These are phyloP conservation scores for Schwanniomyces pseudopolymorphus DNA, from an alignment of 805 yeast genomes.

Conservation along the genomic window DNA sequence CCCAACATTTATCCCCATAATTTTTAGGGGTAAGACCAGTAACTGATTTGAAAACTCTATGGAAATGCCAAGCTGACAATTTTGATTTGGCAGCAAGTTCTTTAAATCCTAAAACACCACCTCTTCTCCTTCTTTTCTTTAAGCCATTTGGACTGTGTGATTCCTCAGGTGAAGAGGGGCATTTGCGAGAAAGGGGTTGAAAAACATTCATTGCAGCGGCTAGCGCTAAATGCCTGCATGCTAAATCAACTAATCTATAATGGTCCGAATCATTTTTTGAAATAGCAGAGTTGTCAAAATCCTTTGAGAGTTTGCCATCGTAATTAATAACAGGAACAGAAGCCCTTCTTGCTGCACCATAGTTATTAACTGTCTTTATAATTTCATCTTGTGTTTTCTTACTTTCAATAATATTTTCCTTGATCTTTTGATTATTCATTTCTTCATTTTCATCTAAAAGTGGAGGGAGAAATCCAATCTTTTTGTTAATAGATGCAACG, in stretches of 20 bases:
- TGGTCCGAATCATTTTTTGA: slow-evolving; percentile 69
- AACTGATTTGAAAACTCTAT: slow-evolving; percentile 81
- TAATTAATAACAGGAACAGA: slow-evolving; percentile 28
- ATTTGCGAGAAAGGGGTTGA: slow-evolving; percentile 19
- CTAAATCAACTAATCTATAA: slow-evolving; percentile 65
- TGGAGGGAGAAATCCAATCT: slow-evolving; percentile 59
- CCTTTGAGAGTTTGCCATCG: slow-evolving; percentile 24
- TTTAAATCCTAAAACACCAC: slow-evolving; percentile 80
- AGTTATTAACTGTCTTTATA: slow-evolving; percentile 17
- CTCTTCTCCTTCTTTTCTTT: slow-evolving; percentile 58
- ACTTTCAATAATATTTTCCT: slow-evolving; percentile 32
- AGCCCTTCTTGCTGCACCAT: slow-evolving; percentile 18
- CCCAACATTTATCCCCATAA: slow-evolving; percentile 82
- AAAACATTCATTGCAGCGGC: slow-evolving; percentile 61
- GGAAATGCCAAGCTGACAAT: slow-evolving; percentile 90
- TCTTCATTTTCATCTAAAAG: slow-evolving; percentile 47
- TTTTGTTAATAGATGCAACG: slow-evolving; percentile 53
- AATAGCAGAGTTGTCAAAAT: slow-evolving; percentile 24
- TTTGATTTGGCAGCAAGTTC: slow-evolving; percentile 84
- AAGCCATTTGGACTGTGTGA: slow-evolving; percentile 12
- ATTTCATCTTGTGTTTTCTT: slow-evolving; percentile 21
- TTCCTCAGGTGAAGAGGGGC: slow-evolving; percentile 18
- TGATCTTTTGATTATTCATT: slow-evolving; percentile 32
- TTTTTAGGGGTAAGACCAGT: slow-evolving; percentile 87
- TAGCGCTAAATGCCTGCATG: slow-evolving; percentile 79